A percentile compares a stretch with the other conserved stretches of the same genome.
phyloP scores from a whole-genome alignment of 2,329 filamentous ascomycete genomes.

The Paecilomyces variotii region DNA sequence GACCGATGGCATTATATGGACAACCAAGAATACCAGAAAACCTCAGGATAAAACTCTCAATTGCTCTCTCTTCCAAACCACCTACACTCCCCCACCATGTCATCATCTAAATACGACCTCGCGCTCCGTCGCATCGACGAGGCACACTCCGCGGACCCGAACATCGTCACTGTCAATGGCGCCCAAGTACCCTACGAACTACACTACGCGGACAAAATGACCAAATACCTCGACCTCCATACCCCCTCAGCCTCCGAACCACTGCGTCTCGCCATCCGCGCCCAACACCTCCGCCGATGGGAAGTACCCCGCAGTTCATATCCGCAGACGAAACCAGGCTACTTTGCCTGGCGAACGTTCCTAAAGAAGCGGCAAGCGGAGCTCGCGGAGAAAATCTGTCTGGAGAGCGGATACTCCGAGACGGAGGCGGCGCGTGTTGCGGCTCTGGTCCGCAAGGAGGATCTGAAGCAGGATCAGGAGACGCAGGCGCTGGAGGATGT shows the following conservation, averaged over 20 bases:
- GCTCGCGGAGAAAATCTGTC: conserved; percentile 48
- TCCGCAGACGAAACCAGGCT: conserved; percentile 66
- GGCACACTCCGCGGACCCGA: conserved; percentile 63
- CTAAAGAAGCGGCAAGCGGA: conserved; percentile 65
- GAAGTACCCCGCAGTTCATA: conserved; percentile 67
- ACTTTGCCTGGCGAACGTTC: conserved; percentile 69
- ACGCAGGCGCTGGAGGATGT: conserved; percentile 76
- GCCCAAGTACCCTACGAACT: conserved; percentile 62
- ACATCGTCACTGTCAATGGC: conserved; percentile 39
- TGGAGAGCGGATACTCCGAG: conserved; percentile 40
- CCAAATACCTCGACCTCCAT: conserved; percentile 58
- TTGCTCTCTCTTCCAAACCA: background rate
- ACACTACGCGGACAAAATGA: conserved; percentile 75
- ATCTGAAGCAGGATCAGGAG: conserved; percentile 46
- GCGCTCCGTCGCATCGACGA: conserved; percentile 65
- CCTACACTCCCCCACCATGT: background rate
- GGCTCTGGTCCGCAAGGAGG: conserved; percentile 71
- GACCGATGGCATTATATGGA: background rate
- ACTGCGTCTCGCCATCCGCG: conserved; percentile 68
- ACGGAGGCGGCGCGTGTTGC: conserved; percentile 57
- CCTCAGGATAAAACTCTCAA: background rate
- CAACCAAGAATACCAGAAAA: background rate
- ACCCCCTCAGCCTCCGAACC: conserved; percentile 55
- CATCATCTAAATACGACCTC: conserved; percentile 26
- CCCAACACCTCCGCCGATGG: conserved; percentile 81